Evolutionary conservation across 2,329 filamentous ascomycete genomes (phyloP).

Genomic region (Corinectria fuckeliana): DNA sequence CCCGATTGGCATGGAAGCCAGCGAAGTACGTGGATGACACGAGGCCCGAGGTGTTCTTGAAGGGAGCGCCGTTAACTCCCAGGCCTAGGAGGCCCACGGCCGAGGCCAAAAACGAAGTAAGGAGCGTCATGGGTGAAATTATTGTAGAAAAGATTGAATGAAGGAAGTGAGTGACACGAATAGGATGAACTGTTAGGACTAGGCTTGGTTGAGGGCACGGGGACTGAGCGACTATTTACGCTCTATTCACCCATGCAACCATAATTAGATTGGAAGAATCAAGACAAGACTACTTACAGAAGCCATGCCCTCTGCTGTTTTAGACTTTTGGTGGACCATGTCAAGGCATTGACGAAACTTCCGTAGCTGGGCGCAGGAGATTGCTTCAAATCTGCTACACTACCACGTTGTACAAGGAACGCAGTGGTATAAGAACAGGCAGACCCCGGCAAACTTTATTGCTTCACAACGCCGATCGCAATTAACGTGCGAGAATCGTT

Average conservation of each 20-base stretch:
- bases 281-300: neutral
- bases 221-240: neutral
- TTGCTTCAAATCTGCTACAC: neutral
- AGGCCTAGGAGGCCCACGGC: slow-evolving; percentile 23
- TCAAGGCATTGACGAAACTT: neutral
- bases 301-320: neutral
- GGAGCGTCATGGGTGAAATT: slow-evolving; percentile 5
- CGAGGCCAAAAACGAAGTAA: slow-evolving; percentile 18
- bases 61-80: neutral
- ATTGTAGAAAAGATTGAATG: neutral
- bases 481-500: neutral
- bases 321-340: neutral
- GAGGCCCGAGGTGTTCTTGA: neutral
- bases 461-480: neutral
- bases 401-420: neutral
- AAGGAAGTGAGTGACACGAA: neutral
- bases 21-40: slow-evolving; percentile 33
- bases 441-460: neutral
- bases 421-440: neutral
- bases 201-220: neutral
- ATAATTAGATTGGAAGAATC: neutral
- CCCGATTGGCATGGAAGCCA: slow-evolving; percentile 28
- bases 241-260: neutral
- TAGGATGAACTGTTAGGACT: neutral
- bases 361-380: neutral